Base-by-base conservation (phyloP, 371 early-diverging fungal genomes). In the Rhizomucor pusillus region DNA sequence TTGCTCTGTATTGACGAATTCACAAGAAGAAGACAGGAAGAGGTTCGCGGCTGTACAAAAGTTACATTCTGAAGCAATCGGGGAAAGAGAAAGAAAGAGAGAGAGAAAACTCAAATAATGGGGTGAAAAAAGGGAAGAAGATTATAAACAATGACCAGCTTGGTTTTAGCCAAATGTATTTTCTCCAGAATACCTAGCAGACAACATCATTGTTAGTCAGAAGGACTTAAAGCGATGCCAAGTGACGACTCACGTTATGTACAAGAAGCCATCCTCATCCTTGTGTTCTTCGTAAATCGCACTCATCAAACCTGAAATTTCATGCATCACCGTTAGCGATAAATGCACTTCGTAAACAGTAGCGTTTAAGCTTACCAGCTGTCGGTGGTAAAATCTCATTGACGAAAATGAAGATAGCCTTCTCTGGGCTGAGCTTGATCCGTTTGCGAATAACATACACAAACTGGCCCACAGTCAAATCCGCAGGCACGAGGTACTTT, bases 321-420 rank as follows among this genome's bases (percentile, higher is more conserved):
- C 6, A 23, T 22, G 41, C 10, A 33, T n/a, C 22, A 35, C 19
- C 19, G 18, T 9, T 14, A 24, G 12, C 14, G 20, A 12, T 35
- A 5, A 1, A 11, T 37, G 9, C 2, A 5, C 10, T 20, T 22
- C 13, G 13, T n/a, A 1, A 19, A 18, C 44, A 9, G 19, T 19
- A 7, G 5, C 16, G 18, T 18, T 14, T 7, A 14, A 20, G 19
- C 23, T 54, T 74, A 77, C 78, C 78, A 43, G 90, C 90, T 22
- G 90, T 89, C 6, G 95, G 95, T 22, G 95, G 95, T 39, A 98
- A 75, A 18, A 93, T 87, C 45, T 95, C 92, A 79, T 97, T 95
- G 52, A 97, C 95, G 80, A 96, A 98, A 58, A 96, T 93, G 71
- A 97, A 97, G 66, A 98, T 93, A 43, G 98, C 98, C 80, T 96